Base-by-base conservation (phyloP, 2,329 filamentous ascomycete species). In the Calonectria pseudoreteaudii region DNA sequence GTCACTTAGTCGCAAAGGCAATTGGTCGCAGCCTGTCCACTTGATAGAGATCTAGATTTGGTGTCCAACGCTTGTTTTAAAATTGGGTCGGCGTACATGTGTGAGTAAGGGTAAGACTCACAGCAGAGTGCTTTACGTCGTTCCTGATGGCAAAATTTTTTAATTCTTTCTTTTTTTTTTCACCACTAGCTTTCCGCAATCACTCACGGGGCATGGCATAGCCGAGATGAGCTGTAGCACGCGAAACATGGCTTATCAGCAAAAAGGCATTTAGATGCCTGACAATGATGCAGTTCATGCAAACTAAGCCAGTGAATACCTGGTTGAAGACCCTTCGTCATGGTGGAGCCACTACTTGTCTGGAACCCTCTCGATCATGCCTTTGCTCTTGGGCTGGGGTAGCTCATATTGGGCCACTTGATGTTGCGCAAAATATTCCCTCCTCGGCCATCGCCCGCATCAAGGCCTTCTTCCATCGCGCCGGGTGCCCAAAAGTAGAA, bases 211-310 rank as follows among this genome's bases (percentile, higher is more conserved):
- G 11, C 9, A 13, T 30, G 6, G 30, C 52, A 38, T 8, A 53
- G 31, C 44, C 31, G 34, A 62, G 34, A 41, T 28, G n/a, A 52
- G 18, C 18, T n/a, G 30, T 16, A 44, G 14, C 38, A 58, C 60
- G 38, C 28, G 30, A 49, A 65, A 58, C 52, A 68, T 56, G 26
- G 23, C 34, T 31, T 50, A 41, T 36, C 49, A 60, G 60, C 26
- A 16, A 65, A 30, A 62, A 38, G 50, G 20, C 49, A 31, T 36
- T 23, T 13, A 62, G 62, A 72, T 64, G 53, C 44, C 70, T 68
- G 70, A 72, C 28, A 44, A 30, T 68, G 26, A 31, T 47, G n/a
- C 26, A 64, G 58, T 65, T 72, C 64, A 67, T 71, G 69, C 53
- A 38, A 30, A 34, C 41, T n/a, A 13, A 44, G 65, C 7, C 10